These are phyloP conservation scores for Pseudozyma hubeiensis DNA, from an alignment of 1,284 basidiomycete genomes.

Conservation along the genomic window DNA sequence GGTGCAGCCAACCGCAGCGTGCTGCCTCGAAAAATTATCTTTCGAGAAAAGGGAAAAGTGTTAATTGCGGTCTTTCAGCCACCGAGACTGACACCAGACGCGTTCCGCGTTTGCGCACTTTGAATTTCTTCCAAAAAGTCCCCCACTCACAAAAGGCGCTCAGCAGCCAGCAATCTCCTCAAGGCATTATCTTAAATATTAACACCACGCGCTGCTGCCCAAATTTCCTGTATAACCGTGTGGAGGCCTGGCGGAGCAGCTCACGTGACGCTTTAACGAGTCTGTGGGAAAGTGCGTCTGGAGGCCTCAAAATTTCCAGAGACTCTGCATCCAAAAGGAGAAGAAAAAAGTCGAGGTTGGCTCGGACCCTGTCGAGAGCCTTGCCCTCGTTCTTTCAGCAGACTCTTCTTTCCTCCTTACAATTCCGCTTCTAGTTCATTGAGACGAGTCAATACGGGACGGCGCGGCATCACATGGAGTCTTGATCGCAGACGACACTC, in stretches of 20 bases:
- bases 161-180: neutral
- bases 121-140: neutral
- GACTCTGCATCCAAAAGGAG: neutral
- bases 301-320: neutral
- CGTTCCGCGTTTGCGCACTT: constrained; percentile 24
- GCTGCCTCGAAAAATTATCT: neutral
- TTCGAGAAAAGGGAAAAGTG: constrained; percentile 17
- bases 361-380: constrained; percentile 14
- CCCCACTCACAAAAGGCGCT: neutral
- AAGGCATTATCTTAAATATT: too few relatives aligned
- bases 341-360: constrained; percentile 14
- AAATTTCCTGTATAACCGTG: constrained; percentile 2
- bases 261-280: constrained; percentile 27
- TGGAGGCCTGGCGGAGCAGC: constrained; percentile 34
- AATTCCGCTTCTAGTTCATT: neutral
- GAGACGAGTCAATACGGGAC: too few relatives aligned
- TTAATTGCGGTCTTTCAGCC: constrained; percentile 38
- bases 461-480: neutral
- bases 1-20: neutral
- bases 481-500: neutral
- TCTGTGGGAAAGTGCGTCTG: neutral
- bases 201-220: neutral
- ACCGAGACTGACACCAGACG: constrained; percentile 18
- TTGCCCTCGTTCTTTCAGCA: neutral
- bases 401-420: neutral